Base-by-base conservation (phyloP, 495 filamentous ascomycete species). In the Penicillium coffeae region DNA sequence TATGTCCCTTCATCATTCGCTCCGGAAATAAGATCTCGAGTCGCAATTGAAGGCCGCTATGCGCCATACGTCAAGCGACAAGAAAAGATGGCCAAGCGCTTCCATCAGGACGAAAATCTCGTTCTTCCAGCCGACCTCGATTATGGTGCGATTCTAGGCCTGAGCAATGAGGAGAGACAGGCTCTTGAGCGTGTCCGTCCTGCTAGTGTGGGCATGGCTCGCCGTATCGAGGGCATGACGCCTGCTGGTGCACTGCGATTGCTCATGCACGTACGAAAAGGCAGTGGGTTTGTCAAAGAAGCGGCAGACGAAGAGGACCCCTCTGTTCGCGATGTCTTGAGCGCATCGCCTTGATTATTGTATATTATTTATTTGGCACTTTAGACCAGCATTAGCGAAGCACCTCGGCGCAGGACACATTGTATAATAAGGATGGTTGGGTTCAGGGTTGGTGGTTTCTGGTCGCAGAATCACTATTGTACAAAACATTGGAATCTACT, bases 171-270 rank as follows among this genome's bases (percentile, higher is more conserved):
- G 52, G 94, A 97, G 73, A 80, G 75, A 55, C 68, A 74, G 9
- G 76, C 84, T 6, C 76, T 98, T n/a, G 71, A 78, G 25, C 70
- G 71, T 18, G 82, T 89, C 8, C 66, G 81, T 34, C 93, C 93
- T 4, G 87, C 90, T 59, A 92, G 78, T 41, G 68, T 98, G 19
- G 94, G 89, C 2, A 91, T 95, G 82, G 91, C 92, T 14, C 70
- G 89, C 41, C 70, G 94, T 8, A 81, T 95, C 42, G 93, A 98
- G 65, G 92, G 93, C 1, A 76, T 88, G 16, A 79, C 77, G 13
- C 76, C 76, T 13, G 63, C 67, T 10, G 76, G 76, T 32, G 70
- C 73, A 1, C 48, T 80, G 46, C 55, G 70, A 14, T 50, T 80
- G 36, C 54, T 80, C 30, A 67, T 71, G 48, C 68, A 76, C 59